Percentiles rank a stretch among this genome's conserved stretches.
These are phyloP conservation scores for Diaporthe ilicicola DNA, from an alignment of 2,329 filamentous ascomycete species.

Conservation along the genomic window DNA sequence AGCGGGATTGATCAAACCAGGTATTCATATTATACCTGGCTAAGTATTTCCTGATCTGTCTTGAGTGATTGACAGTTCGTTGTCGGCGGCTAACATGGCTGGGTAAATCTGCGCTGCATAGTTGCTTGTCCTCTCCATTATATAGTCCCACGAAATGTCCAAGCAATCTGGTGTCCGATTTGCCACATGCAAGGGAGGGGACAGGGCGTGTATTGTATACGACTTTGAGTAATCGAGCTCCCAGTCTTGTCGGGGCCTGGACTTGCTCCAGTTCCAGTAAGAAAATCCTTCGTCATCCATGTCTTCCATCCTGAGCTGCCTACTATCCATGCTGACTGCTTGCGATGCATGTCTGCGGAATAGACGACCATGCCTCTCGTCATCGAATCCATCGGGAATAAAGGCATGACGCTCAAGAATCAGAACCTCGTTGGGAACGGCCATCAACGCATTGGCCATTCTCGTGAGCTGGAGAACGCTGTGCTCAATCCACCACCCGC, in stretches of 20 bases:
- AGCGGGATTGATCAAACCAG: too few relatives aligned
- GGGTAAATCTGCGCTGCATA: slow-evolving; percentile 7
- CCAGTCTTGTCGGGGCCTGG: neutral
- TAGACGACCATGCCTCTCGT: neutral
- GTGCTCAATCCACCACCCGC: slow-evolving; percentile 4
- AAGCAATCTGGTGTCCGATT: neutral
- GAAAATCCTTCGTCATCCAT: neutral
- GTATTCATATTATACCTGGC: too few relatives aligned
- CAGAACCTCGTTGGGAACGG: neutral
- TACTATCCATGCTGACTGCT: neutral
- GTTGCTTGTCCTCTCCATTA: slow-evolving; percentile 14
- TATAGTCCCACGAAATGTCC: slow-evolving; percentile 19
- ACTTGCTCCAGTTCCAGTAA: slow-evolving; percentile 16
- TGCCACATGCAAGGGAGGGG: neutral
- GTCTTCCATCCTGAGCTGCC: neutral
- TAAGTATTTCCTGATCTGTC: neutral
- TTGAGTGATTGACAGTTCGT: neutral
- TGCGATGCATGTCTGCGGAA: neutral
- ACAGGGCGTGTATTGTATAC: slow-evolving; percentile 17
- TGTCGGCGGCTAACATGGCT: neutral
- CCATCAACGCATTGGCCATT: neutral
- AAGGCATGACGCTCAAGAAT: neutral
- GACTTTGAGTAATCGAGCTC: slow-evolving; percentile 15
- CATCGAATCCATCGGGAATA: neutral
- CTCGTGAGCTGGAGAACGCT: slow-evolving; percentile 2